Evolutionary conservation across 129 eudicot species (phyloP), one percentile per base, ranked within the genome.

Genomic region (Escallonia rubra): DNA sequence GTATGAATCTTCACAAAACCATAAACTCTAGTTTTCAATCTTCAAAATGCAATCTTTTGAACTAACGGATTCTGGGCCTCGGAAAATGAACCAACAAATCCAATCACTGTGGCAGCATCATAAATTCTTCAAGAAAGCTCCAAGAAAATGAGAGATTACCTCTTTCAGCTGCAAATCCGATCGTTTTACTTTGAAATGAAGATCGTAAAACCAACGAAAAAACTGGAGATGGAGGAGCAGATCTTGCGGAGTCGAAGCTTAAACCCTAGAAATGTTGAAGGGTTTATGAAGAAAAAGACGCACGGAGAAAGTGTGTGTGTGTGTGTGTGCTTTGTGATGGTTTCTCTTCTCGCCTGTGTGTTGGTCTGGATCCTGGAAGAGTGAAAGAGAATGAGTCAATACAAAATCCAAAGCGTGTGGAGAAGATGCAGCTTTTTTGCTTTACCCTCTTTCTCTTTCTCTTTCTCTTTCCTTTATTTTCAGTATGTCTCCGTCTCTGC

Each of bases 331-430:
- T 23, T 23, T 23, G 34, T 23, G 34, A 23, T 23, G 34, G 34
- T 23, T 23, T 23, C 34, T 23, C 34, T 23, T 23, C 34, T 23
- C 34, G 34, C 34, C 34, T 23, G 34, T 23, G 34, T 23, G 34
- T 23, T 23, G 34, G 34, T 23, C 34, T 23, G 34, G 34, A 23
- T 23, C 34, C 34, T 16, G 41, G 68, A 15, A n/a, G 41, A 49
- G 56, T 61, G 38, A 42, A 51, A 13, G 48, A 67, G 16, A 11
- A n/a, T 3, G 42, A 42, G 67, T 60, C 15, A 70, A 59, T 1
- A 70, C 42, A 59, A 69, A 69, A 69, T 81, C 86, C 80, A 81
- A 73, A 68, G 52, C 74, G 67, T 74, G 66, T 68, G 86, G 71
- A 69, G 78, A 78, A 69, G 70, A 75, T 10, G 58, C 50, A 52